phyloP scores from a whole-genome alignment of 2,329 filamentous ascomycete genomes.

The Cytospora paraplurivora region DNA sequence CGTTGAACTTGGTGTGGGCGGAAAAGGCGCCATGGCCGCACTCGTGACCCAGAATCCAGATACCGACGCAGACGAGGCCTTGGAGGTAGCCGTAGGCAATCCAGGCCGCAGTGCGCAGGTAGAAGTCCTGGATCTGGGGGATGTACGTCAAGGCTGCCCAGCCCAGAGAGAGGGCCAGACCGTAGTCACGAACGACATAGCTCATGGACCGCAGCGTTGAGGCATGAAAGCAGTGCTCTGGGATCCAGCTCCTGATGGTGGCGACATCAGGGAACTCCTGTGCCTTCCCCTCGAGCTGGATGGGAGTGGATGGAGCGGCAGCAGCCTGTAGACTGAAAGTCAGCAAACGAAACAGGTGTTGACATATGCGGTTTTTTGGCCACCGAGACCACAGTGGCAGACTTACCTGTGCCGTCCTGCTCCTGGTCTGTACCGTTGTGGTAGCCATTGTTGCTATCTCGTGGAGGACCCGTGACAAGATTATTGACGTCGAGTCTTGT shows the following conservation, averaged over 20 bases:
- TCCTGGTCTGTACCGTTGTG: constrained; percentile 27
- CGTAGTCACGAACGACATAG: constrained; percentile 59
- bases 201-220: constrained; percentile 52
- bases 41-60: constrained; percentile 74
- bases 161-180: constrained; percentile 50
- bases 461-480: neutral
- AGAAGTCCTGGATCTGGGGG: constrained; percentile 48
- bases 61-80: constrained; percentile 66
- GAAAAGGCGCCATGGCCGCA: constrained; percentile 71
- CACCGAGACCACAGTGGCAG: neutral
- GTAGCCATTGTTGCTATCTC: constrained; percentile 22
- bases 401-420: constrained; percentile 26
- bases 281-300: constrained; percentile 23
- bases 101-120: constrained; percentile 54
- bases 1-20: constrained; percentile 57
- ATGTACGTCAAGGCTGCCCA: constrained; percentile 58
- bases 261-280: constrained; percentile 49
- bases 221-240: constrained; percentile 62
- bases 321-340: constrained; percentile 14
- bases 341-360: constrained; percentile 1
- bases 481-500: constrained; percentile 10
- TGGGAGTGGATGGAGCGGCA: constrained; percentile 14
- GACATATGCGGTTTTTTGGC: neutral
- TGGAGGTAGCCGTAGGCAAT: constrained; percentile 63
- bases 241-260: constrained; percentile 56